phyloP scores from a whole-genome alignment of 2,329 filamentous ascomycete species.

The Scortechinia acanthostroma region DNA sequence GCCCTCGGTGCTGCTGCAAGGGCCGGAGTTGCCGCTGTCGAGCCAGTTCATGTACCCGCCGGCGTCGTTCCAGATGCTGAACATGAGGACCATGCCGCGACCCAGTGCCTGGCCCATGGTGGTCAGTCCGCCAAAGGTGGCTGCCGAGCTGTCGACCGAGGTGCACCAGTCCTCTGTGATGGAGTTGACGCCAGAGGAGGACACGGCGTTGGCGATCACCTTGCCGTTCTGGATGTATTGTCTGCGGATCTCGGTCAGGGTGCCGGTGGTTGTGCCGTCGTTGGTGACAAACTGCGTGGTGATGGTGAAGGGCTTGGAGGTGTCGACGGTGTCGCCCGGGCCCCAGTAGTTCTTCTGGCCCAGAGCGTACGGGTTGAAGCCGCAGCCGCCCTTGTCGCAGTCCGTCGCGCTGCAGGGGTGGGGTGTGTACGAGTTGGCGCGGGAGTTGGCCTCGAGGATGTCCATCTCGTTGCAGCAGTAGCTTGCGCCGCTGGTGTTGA shows the following conservation, averaged over 20 bases:
- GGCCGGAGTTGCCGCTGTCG: slow-evolving; percentile 38
- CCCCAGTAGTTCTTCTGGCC: slow-evolving; percentile 15
- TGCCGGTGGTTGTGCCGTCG: slow-evolving; percentile 15
- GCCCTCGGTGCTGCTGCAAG: slow-evolving; percentile 44
- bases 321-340: slow-evolving; percentile 23
- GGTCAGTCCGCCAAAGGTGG: slow-evolving; percentile 27
- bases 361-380: slow-evolving; percentile 28
- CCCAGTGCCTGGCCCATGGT: slow-evolving; percentile 35
- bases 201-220: slow-evolving; percentile 32
- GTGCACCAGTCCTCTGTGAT: slow-evolving; percentile 25
- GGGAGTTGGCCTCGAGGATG: slow-evolving; percentile 42
- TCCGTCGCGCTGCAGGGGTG: slow-evolving; percentile 35
- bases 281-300: slow-evolving; percentile 36
- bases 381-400: slow-evolving; percentile 34
- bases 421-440: slow-evolving; percentile 33
- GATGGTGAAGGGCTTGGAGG: slow-evolving; percentile 32
- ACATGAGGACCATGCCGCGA: slow-evolving; percentile 41
- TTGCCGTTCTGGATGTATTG: slow-evolving; percentile 39
- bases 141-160: slow-evolving; percentile 16
- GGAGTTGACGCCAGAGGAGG: slow-evolving; percentile 21
- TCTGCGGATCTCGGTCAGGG: slow-evolving; percentile 33
- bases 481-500: slow-evolving; percentile 46
- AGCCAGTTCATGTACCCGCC: slow-evolving; percentile 48
- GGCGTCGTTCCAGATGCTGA: slow-evolving; percentile 48
- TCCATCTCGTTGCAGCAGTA: slow-evolving; percentile 66